phyloP scores from a whole-genome alignment of 2,329 filamentous ascomycete genomes.

The Scedosporium dehoogii region DNA sequence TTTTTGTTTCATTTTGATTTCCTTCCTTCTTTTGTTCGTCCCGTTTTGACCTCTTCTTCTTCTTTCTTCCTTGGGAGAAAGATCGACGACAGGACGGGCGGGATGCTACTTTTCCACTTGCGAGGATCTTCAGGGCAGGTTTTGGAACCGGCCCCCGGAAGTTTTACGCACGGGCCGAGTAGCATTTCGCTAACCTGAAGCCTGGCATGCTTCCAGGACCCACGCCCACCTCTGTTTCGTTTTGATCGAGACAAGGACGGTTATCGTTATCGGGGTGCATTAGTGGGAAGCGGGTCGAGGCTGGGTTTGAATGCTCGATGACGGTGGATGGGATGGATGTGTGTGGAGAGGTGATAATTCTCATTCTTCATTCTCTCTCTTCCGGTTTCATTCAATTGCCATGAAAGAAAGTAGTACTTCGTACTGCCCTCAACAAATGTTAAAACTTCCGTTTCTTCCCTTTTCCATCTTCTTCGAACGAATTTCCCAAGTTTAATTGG shows the following conservation, averaged over 20 bases:
- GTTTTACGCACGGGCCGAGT: background rate
- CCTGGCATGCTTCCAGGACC: background rate
- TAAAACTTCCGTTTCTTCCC: too few species aligned
- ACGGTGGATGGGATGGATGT: background rate
- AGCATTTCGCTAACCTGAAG: background rate
- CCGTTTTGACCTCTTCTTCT: too few species aligned
- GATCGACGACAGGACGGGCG: too few species aligned
- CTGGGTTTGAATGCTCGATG: background rate
- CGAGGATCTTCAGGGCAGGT: background rate
- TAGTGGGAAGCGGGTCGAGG: background rate
- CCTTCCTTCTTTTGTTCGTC: too few species aligned
- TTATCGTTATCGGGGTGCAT: constrained; percentile 4
- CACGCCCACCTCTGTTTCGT: background rate
- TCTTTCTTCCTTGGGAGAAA: background rate
- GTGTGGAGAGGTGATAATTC: too few species aligned
- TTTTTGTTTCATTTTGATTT: too few species aligned
- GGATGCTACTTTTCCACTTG: background rate
- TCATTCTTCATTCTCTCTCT: too few species aligned
- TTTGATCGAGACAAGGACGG: background rate
- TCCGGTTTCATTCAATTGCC: too few species aligned
- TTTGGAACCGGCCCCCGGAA: background rate
- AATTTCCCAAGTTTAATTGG: too few species aligned
- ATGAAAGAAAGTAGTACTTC: too few species aligned
- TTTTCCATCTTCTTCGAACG: too few species aligned
- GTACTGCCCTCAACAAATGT: too few species aligned